These are phyloP conservation scores for Exophiala sp. DNA, from an alignment of 2,329 filamentous ascomycete species.

Conservation along the genomic window DNA sequence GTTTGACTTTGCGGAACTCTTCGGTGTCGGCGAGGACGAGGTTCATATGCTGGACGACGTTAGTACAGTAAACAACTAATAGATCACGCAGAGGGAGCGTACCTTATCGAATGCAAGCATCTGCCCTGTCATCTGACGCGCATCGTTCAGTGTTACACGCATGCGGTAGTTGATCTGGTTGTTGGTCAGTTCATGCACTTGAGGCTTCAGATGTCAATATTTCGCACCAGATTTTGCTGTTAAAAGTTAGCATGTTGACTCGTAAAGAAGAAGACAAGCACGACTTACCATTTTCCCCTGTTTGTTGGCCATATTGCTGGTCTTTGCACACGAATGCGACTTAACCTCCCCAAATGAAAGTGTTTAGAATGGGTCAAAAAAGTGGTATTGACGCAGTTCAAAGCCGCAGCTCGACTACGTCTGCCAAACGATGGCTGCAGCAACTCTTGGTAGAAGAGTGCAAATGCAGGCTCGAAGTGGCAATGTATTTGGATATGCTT, in stretches of 20 bases:
- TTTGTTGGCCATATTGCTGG: conserved; percentile 72
- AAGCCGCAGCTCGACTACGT: conserved; percentile 26
- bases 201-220: background rate
- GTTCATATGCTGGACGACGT: conserved; percentile 80
- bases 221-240: conserved; percentile 63
- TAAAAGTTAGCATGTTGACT: conserved; percentile 33
- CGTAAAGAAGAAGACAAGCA: background rate
- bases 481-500: conserved; percentile 4
- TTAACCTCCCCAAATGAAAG: background rate
- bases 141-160: conserved; percentile 92
- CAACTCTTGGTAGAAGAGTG: conserved; percentile 1
- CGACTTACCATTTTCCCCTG: conserved; percentile 97
- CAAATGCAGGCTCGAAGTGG: conserved; percentile 24
- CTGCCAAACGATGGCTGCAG: conserved; percentile 26
- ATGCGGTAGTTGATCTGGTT: conserved; percentile 97
- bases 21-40: conserved; percentile 97
- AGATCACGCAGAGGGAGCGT: conserved; percentile 1
- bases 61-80: background rate
- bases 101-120: conserved; percentile 99
- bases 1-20: conserved; percentile 89
- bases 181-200: conserved; percentile 5
- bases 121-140: conserved; percentile 92
- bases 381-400: conserved; percentile 17
- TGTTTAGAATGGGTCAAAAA: conserved; percentile 17
- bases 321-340: conserved; percentile 46